Conservation (phyloP, 2,329 filamentous ascomycete genomes). For the Diaporthe vaccinii region DNA sequence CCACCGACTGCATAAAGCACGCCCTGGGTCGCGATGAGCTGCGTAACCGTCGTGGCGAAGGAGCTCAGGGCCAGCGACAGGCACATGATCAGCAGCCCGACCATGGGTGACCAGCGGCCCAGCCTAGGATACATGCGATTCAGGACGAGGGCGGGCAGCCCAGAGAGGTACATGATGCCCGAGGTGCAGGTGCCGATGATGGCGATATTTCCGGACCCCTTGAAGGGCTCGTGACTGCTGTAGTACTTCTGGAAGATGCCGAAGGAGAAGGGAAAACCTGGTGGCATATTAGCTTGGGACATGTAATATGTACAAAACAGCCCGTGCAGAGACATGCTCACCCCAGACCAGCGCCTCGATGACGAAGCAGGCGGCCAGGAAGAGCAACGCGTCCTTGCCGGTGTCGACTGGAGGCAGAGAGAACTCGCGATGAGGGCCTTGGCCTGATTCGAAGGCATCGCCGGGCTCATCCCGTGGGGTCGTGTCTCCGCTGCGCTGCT, state of each 20-base stretch:
- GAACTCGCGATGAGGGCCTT: background rate
- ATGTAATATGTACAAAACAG: background rate
- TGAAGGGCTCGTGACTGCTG: constrained; percentile 69
- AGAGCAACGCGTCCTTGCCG: constrained; percentile 56
- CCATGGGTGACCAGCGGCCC: constrained; percentile 56
- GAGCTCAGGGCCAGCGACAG: constrained; percentile 65
- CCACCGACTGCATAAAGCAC: constrained; percentile 71
- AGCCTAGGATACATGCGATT: constrained; percentile 57
- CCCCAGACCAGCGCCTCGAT: constrained; percentile 69
- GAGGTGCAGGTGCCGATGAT: constrained; percentile 56
- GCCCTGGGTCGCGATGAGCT: constrained; percentile 72
- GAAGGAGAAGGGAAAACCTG: constrained; percentile 77
- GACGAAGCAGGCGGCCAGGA: constrained; percentile 62
- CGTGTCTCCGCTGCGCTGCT: background rate
- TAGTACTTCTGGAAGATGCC: constrained; percentile 81
- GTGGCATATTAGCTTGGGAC: background rate
- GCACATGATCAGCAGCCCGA: constrained; percentile 64
- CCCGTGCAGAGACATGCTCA: constrained; percentile 43
- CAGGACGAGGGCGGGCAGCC: constrained; percentile 62
- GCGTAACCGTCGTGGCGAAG: constrained; percentile 64
- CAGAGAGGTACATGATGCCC: constrained; percentile 69
- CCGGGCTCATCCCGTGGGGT: background rate
- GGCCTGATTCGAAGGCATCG: background rate
- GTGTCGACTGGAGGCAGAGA: constrained; percentile 52
- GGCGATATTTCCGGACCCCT: constrained; percentile 65